Percentiles rank a stretch among this genome's conserved stretches.
Evolutionary conservation across 345 rosid genomes (phyloP).

Genomic region (Lepidium sativum): DNA sequence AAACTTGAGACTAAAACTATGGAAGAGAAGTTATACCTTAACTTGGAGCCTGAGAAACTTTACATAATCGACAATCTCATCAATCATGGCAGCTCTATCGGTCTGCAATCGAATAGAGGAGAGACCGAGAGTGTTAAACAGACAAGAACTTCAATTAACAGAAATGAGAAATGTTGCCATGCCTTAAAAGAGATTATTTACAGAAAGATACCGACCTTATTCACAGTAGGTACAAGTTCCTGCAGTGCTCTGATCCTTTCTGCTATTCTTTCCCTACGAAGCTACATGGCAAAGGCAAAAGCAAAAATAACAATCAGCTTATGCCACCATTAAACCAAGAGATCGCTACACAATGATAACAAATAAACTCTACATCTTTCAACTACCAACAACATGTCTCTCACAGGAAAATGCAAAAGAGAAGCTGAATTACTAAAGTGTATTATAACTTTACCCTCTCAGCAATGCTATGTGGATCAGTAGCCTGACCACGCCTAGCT

Average conservation of each 20-base stretch:
- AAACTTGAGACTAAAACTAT: too few species aligned
- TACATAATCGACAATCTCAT: slow-evolving; percentile 98
- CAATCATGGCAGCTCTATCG: slow-evolving; percentile 96
- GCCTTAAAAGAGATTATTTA: neutral
- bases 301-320: neutral
- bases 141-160: neutral
- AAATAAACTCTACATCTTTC: neutral
- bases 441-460: slow-evolving; percentile 57
- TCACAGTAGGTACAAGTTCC: slow-evolving; percentile 96
- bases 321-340: neutral
- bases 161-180: neutral
- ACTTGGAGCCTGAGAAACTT: slow-evolving; percentile 99
- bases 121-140: neutral
- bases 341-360: neutral
- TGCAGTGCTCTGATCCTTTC: slow-evolving; percentile 96
- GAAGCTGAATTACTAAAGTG: neutral
- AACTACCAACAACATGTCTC: neutral
- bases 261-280: slow-evolving; percentile 96
- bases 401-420: neutral
- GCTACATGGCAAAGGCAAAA: slow-evolving; percentile 51
- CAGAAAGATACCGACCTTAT: slow-evolving; percentile 52
- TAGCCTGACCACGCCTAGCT: slow-evolving; percentile 99
- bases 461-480: slow-evolving; percentile 99
- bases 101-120: slow-evolving; percentile 42
- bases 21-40: slow-evolving; percentile 46